phyloP scores from a whole-genome alignment of 2,329 filamentous ascomycete species.

The Ophiostoma sp. region DNA sequence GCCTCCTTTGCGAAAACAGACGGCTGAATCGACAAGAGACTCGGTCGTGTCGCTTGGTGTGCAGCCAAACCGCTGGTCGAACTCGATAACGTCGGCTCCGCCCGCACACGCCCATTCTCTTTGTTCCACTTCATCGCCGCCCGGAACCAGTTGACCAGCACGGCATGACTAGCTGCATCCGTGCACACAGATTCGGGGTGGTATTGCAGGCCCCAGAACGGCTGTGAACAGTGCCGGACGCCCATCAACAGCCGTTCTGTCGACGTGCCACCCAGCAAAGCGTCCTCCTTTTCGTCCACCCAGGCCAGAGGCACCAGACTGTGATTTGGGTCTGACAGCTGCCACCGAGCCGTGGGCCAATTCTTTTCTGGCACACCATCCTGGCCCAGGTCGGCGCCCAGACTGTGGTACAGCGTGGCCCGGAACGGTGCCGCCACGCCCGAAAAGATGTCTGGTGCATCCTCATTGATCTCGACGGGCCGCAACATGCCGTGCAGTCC shows the following conservation, averaged over 20 bases:
- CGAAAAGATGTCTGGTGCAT: constrained; percentile 62
- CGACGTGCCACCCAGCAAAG: constrained; percentile 35
- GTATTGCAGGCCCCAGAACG: constrained; percentile 87
- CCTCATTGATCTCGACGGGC: constrained; percentile 31
- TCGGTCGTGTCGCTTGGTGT: constrained; percentile 38
- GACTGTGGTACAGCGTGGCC: constrained; percentile 76
- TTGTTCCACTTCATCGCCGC: constrained; percentile 63
- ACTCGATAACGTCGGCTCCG: constrained; percentile 25
- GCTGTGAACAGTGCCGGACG: constrained; percentile 64
- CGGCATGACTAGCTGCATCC: constrained; percentile 59
- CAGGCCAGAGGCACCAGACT: constrained; percentile 63
- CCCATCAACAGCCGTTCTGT: constrained; percentile 70
- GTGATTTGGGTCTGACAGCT: constrained; percentile 37
- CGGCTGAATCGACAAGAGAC: constrained; percentile 36
- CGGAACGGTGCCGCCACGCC: constrained; percentile 56
- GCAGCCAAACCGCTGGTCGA: constrained; percentile 32
- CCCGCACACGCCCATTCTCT: constrained; percentile 23
- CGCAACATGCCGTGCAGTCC: constrained; percentile 83
- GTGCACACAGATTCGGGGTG: constrained; percentile 90
- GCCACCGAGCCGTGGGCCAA: constrained; percentile 47
- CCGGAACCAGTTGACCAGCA: constrained; percentile 76
- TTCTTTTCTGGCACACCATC: constrained; percentile 39
- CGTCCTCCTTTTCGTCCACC: constrained; percentile 48
- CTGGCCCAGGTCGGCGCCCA: constrained; percentile 57
- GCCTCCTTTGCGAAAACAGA: not conserved